phyloP scores from a whole-genome alignment of 768 basidiomycete genomes.

The Suillus alpinus region DNA sequence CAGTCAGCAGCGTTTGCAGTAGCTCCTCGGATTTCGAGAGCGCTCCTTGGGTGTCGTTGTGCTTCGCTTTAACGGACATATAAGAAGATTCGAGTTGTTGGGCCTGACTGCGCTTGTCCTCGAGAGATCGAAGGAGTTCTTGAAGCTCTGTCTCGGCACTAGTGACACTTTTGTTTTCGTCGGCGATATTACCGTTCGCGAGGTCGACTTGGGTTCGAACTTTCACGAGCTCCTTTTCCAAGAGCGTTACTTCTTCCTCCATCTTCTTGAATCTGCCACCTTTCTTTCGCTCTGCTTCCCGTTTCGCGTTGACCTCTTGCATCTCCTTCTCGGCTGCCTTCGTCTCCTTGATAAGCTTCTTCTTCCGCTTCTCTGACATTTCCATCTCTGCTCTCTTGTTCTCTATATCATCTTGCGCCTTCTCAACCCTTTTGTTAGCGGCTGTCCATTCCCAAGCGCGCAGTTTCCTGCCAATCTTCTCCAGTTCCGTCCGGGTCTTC shows the following conservation, averaged over 20 bases:
- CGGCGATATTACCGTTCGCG: conserved; percentile 67
- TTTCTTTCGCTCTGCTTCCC: conserved; percentile 87
- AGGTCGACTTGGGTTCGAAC: conserved; percentile 84
- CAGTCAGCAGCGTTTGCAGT: conserved; percentile 92
- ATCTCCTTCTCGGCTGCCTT: conserved; percentile 67
- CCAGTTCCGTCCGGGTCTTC: conserved; percentile 84
- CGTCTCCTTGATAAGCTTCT: conserved; percentile 51
- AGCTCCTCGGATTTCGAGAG: conserved; percentile 83
- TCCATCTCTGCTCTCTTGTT: conserved; percentile 49
- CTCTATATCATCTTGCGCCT: conserved; percentile 56
- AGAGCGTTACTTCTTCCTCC: conserved; percentile 72
- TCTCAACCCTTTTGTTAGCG: conserved; percentile 45
- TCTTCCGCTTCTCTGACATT: conserved; percentile 43
- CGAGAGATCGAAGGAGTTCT: conserved; percentile 57
- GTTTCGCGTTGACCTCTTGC: conserved; percentile 62
- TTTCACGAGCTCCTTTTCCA: conserved; percentile 81
- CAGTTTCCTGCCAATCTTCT: conserved; percentile 76
- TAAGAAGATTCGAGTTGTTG: conserved; percentile 52
- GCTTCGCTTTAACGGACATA: conserved; percentile 63
- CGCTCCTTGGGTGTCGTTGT: conserved; percentile 56
- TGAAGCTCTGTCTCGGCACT: conserved; percentile 53
- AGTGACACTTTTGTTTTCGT: conserved; percentile 66
- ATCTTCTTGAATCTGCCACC: conserved; percentile 89
- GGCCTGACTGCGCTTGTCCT: conserved; percentile 61
- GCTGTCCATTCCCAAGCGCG: conserved; percentile 89